Base-by-base conservation (phyloP, 441 rosid genomes). In the Theobroma grandiflorum region DNA sequence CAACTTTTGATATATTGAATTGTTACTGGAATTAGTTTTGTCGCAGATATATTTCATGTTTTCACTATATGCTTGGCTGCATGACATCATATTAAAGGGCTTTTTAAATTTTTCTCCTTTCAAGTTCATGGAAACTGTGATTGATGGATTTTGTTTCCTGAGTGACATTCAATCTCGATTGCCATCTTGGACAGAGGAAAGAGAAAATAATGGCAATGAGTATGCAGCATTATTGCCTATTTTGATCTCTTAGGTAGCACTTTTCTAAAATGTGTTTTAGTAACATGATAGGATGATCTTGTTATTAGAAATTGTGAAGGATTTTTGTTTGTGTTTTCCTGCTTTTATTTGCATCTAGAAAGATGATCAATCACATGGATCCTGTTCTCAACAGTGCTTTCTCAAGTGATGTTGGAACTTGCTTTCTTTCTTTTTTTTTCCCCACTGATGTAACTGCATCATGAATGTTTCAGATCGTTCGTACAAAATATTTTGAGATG, bases 401-500 rank as follows among this genome's bases (percentile, higher is more conserved):
- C 4, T 8, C 45, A 26, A 71, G n/a, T 8, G 61, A 50, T 71
- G 75, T 38, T 7, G 61, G 45, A 14, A 33, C 15, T 50, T 72
- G 42, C n/a, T 72, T 72, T 53, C 76, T n/a, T 53, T 11, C 31
- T 12, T 7, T 18, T 37, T 10, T 62, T 50, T n/a, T 4, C n/a
- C 16, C 55, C 6, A 50, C 8, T 22, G 31, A 58, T 14, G 9
- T 35, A 58, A 58, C 12, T 58, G 63, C 33, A 20, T 14, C 53
- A 55, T 55, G 61, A 55, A 37, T 72, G 64, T n/a, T 55, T 72
- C 89, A 92, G 99, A 88, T 96, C 78, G 93, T 96, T 68, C 97
- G 99, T 58, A 93, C 95, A 2, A 96, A 94, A 75, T 87, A 88
- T 84, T 93, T 96, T 81, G 98, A 96, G 64, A 92, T 96, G 98